Evolutionary conservation across 768 basidiomycete genomes (phyloP), one percentile per base, ranked within the genome.

Genomic region (Pisolithus albus): DNA sequence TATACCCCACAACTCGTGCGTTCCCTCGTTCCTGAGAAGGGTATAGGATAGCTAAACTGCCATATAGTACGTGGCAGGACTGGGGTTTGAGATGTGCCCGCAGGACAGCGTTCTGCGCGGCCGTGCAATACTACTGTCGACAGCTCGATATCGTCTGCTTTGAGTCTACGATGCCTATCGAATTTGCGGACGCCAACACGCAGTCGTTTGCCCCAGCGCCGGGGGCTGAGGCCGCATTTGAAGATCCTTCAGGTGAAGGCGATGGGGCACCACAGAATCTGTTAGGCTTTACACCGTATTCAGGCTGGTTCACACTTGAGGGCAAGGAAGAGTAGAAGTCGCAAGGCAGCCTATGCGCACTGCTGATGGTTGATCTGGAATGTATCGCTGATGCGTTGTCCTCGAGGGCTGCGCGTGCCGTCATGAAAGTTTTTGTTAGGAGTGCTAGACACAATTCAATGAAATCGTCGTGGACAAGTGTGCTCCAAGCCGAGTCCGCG

Each of bases 71-170:
- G 2, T 68, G 67, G 67, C 67, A 68, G 67, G 80, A 82, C 64
- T 90, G 86, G 86, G 77, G 79, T 23, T 67, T 83, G 24, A 77
- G 76, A 18, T 72, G 71, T 54, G 66, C 75, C 10, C 79, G 86
- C 44, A 81, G 78, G 61, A 90, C 88, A 1, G 84, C 87, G 3
- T 91, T 91, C 72, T 80, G 88, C 61, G 85, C 85, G 8, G 88
- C 88, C 1, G 82, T 82, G 19, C 80, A 87, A 58, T 77, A 82
- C 58, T 89, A 83, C 64, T 85, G 79, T 60, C 78, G 74, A 49
- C 79, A 86, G 61, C 77, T 89, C 8, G 83, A 79, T 32, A 88
- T 90, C 59, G 70, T 70, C 19, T 81, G 78, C 56, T 73, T 72
- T 66, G 75, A 80, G 59, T 75, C 86, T 2, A 72, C 82, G 15